Percentiles rank a stretch among this genome's conserved stretches.
These are phyloP conservation scores for Cryptococcus sp. DNA, from an alignment of 1,284 basidiomycete species.

Conservation along the genomic window DNA sequence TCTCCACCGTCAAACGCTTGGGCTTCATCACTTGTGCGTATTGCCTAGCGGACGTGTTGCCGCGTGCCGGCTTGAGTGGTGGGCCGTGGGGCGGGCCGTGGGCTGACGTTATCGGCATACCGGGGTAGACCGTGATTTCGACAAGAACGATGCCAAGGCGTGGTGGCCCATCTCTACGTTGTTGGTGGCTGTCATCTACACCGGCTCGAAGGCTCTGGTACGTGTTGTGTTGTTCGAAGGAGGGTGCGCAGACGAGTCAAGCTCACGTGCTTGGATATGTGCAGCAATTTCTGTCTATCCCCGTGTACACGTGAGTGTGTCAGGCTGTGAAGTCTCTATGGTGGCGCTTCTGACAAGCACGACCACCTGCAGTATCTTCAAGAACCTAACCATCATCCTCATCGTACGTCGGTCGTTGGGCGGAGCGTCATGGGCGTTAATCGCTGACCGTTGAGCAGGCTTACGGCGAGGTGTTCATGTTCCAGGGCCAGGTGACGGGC, in stretches of 20 bases:
- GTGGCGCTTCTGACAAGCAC: neutral
- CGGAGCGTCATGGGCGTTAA: neutral
- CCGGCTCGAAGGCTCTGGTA: conserved; percentile 93
- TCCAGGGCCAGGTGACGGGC: conserved; percentile 81
- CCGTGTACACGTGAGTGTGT: conserved; percentile 69
- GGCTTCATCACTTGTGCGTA: conserved; percentile 71
- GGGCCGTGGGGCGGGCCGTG: neutral
- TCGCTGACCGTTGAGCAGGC: conserved; percentile 9
- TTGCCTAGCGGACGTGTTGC: no score
- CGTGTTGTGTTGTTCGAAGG: conserved; percentile 17
- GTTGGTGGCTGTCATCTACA: conserved; percentile 94
- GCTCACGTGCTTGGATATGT: neutral
- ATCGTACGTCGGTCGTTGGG: conserved; percentile 57
- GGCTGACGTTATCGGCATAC: neutral
- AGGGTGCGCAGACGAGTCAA: no score
- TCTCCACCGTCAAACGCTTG: conserved; percentile 66
- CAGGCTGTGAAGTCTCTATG: neutral
- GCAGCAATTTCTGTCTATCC: conserved; percentile 89
- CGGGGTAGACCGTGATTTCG: conserved; percentile 66
- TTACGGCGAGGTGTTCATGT: conserved; percentile 86
- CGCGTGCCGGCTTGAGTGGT: no score
- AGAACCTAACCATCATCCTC: conserved; percentile 97
- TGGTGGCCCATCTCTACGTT: conserved; percentile 95
- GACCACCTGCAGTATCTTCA: conserved; percentile 68
- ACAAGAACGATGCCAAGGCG: conserved; percentile 75